These are phyloP conservation scores for Aspergillus sp. DNA, from an alignment of 2,329 filamentous ascomycete genomes.

Conservation along the genomic window DNA sequence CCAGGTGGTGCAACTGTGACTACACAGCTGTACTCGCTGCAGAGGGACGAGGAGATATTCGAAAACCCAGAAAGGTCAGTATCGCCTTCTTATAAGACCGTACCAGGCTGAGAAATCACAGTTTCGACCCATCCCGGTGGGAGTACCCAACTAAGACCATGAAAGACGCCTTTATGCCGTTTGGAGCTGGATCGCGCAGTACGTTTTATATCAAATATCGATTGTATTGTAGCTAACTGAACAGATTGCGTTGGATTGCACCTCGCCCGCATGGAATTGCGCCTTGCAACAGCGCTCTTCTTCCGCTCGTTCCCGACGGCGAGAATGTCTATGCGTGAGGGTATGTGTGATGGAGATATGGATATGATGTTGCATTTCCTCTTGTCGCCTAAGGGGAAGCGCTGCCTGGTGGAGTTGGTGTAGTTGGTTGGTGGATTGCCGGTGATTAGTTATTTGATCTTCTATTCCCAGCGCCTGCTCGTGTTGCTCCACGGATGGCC, in stretches of 20 bases:
- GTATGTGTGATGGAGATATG: slow-evolving; percentile 41
- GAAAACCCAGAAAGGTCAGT: slow-evolving; percentile 49
- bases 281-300: slow-evolving; percentile 53
- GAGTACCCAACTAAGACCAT: slow-evolving; percentile 34
- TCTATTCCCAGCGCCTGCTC: too few relatives aligned
- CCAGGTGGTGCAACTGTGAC: slow-evolving; percentile 55
- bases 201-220: slow-evolving; percentile 7
- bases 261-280: slow-evolving; percentile 61
- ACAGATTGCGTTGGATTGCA: slow-evolving; percentile 66
- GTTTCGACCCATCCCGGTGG: slow-evolving; percentile 30
- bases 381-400: slow-evolving; percentile 44
- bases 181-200: slow-evolving; percentile 65
- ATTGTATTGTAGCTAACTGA: background rate
- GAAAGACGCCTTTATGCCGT: slow-evolving; percentile 64
- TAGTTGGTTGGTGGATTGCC: too few relatives aligned
- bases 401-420: slow-evolving; percentile 37
- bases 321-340: slow-evolving; percentile 19
- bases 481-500: too few relatives aligned
- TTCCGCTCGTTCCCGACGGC: slow-evolving; percentile 41
- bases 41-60: slow-evolving; percentile 54
- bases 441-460: too few relatives aligned
- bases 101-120: background rate
- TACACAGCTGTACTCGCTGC: slow-evolving; percentile 56
- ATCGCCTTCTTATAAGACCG: slow-evolving; percentile 40
- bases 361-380: slow-evolving; percentile 46